phyloP scores from a whole-genome alignment of 2,329 filamentous ascomycete species.

The Penicillium sp. region DNA sequence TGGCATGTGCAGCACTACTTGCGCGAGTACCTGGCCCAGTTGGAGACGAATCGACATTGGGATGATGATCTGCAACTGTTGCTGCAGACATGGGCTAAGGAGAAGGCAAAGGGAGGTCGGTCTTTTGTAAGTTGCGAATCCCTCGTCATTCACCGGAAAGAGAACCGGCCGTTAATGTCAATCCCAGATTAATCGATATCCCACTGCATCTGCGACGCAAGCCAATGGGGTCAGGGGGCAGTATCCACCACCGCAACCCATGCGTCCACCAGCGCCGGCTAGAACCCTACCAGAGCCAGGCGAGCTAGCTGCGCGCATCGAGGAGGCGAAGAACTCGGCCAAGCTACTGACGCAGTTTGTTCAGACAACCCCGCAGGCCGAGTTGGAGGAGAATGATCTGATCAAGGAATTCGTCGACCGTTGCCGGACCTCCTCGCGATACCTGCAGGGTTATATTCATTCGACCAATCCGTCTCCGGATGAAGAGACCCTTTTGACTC shows the following conservation, averaged over 20 bases:
- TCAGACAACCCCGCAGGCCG: conserved; percentile 76
- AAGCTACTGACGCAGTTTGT: conserved; percentile 91
- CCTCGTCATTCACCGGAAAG: neutral
- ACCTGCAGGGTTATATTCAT: conserved; percentile 84
- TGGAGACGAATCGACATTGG: conserved; percentile 71
- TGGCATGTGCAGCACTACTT: conserved; percentile 80
- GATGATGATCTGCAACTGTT: conserved; percentile 75
- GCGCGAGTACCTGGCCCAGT: conserved; percentile 79
- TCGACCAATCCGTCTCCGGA: conserved; percentile 79
- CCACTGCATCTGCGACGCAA: neutral
- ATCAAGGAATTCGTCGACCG: conserved; percentile 89
- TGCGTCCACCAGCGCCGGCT: neutral
- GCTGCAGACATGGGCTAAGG: conserved; percentile 85
- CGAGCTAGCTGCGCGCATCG: conserved; percentile 80
- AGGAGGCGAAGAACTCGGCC: conserved; percentile 88
- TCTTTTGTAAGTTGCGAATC: conserved; percentile 35
- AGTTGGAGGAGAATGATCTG: conserved; percentile 81
- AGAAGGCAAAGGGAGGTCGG: conserved; percentile 69
- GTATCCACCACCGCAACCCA: neutral
- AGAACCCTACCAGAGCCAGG: conserved; percentile 63
- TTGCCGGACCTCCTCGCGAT: conserved; percentile 77
- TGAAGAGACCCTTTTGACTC: conserved; percentile 87
- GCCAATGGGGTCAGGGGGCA: neutral
- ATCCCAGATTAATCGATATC: conserved; percentile 16
- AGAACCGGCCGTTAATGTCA: neutral